These are phyloP conservation scores for Phytopythium kandeliae DNA, from an alignment of 352 stramenopile genomes.

Conservation along the genomic window DNA sequence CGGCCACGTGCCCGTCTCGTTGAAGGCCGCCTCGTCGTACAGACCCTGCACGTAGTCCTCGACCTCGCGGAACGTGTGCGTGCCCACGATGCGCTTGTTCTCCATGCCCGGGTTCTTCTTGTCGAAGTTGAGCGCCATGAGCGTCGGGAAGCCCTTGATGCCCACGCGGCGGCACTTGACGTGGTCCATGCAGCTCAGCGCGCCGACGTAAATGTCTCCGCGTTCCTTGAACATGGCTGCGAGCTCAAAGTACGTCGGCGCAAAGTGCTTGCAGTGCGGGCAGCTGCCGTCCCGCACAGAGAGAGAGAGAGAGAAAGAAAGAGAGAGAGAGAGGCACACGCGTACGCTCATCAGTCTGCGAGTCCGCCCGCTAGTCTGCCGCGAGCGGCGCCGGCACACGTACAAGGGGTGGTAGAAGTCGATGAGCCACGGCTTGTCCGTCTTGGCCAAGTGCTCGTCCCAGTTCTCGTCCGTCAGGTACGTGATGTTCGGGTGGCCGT, in stretches of 20 bases:
- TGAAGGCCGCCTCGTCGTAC: constrained; percentile 55
- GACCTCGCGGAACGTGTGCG: constrained; percentile 73
- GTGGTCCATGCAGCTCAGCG: constrained; percentile 84
- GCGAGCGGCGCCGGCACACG: constrained; percentile 5
- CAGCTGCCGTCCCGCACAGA: constrained; percentile 34
- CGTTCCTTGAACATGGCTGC: constrained; percentile 72
- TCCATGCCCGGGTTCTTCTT: constrained; percentile 51
- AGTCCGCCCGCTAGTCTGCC: too few relatives aligned
- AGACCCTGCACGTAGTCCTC: constrained; percentile 64
- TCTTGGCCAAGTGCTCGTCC: constrained; percentile 62
- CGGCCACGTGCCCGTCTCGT: constrained; percentile 58
- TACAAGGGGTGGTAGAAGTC: constrained; percentile 88
- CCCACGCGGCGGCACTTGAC: constrained; percentile 72
- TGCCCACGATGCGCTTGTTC: constrained; percentile 72
- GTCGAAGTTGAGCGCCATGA: constrained; percentile 79
- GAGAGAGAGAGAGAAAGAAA: neutral
- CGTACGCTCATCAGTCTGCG: neutral
- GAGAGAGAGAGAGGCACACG: too few relatives aligned
- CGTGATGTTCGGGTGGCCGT: constrained; percentile 84
- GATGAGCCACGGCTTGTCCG: constrained; percentile 75
- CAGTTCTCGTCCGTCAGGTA: constrained; percentile 84
- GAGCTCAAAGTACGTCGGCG: constrained; percentile 50
- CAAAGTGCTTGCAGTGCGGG: constrained; percentile 78
- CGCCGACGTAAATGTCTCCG: constrained; percentile 61
- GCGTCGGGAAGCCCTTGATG: constrained; percentile 78